Evolutionary conservation across 441 rosid species (phyloP), one percentile per base, ranked within the genome.

Genomic region (Erodium trifolium): DNA sequence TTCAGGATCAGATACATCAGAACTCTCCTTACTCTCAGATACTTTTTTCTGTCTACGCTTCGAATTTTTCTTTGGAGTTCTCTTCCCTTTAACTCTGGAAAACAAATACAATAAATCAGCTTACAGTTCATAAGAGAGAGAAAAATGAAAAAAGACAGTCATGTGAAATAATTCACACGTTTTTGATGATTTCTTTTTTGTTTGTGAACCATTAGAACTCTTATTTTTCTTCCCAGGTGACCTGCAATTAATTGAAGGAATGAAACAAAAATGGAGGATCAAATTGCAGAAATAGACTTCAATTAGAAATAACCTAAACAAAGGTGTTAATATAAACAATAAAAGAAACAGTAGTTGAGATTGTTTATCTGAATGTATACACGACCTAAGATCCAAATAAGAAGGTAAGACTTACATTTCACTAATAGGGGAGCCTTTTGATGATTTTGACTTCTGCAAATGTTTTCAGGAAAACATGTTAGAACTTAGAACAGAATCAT

Each of bases 31-130:
- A 16, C 60, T 82, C 78, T 84, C 85, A 14, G 69, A 37, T 51
- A 57, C 70, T 71, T 72, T 69, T 77, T 77, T 79, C 55, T 71
- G 76, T 23, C 68, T 57, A 10, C 41, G 81, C 81, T 75, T 88
- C 57, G 77, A 31, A 69, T 77, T 76, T 70, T 87, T 92, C 90
- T 86, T 92, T 17, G 96, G 96, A 64, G 93, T 95, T 84, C 97
- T 85, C 86, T 84, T 92, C 49, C 88, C 87, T 80, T 90, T 89
- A 59, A 79, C 81, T 72, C 98, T 95, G 67, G 34, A 55, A 49
- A 65, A 39, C 66, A 65, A 70, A 66, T 37, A 53, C 59, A 2
- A 60, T 18, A 62, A 75, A 77, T 34, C 66, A 73, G 63, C 18
- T 72, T 39, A 37, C 57, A 51, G 67, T 45, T 35, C 67, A 68